A percentile compares a stretch with the other conserved stretches of the same genome.
Evolutionary conservation across 163 green algal genomes (phyloP).

Genomic region (Trebouxia gelatinosa): DNA sequence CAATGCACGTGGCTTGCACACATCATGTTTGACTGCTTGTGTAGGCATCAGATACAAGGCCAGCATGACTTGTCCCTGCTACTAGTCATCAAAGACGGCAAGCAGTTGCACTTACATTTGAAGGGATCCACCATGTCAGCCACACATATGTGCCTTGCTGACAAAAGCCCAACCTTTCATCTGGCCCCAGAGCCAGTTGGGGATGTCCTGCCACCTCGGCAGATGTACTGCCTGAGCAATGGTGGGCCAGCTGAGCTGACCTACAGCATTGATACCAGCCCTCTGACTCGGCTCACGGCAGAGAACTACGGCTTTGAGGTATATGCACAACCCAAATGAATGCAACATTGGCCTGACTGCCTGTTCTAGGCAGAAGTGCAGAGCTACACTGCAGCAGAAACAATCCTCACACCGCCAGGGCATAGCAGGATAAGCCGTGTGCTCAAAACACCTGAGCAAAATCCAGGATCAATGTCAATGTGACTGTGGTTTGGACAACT

Average conservation of each 20-base stretch:
- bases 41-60: constrained; percentile 34
- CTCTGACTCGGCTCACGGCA: constrained; percentile 38
- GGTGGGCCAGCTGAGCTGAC: constrained; percentile 46
- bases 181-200: constrained; percentile 58
- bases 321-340: too few species aligned
- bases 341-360: too few species aligned
- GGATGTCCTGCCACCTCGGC: constrained; percentile 52
- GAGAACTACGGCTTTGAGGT: constrained; percentile 58
- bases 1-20: too few species aligned
- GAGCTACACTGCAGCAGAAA: too few species aligned
- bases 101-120: constrained; percentile 62
- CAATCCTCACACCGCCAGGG: too few species aligned
- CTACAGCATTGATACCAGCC: constrained; percentile 54
- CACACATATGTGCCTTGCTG: neutral
- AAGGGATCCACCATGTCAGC: constrained; percentile 43
- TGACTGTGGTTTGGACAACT: too few species aligned
- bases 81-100: constrained; percentile 58
- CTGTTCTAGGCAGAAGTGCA: too few species aligned
- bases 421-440: too few species aligned
- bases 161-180: constrained; percentile 38
- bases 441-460: too few species aligned
- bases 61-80: constrained; percentile 60
- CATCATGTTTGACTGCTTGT: too few species aligned
- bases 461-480: too few species aligned
- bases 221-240: constrained; percentile 62